These are phyloP conservation scores for Cardamine chenopodiifolia DNA, from an alignment of 345 rosid genomes.

Conservation along the genomic window DNA sequence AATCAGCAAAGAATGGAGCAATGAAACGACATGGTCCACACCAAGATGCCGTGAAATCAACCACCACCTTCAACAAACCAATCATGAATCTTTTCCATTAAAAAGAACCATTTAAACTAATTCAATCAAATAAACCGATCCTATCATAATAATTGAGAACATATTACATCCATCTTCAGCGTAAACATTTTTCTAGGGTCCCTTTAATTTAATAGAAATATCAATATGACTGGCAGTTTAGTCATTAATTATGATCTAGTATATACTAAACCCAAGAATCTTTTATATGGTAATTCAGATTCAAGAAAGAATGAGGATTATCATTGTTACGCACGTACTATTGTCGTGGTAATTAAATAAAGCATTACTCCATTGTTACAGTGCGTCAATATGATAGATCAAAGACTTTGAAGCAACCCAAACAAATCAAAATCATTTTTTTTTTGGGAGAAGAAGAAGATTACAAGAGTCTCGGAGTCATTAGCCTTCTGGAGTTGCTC, in stretches of 20 bases:
- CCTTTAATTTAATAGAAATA: conserved; percentile 2
- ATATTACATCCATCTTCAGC: neutral
- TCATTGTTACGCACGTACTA: neutral
- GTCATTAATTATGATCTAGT: conserved; percentile 2
- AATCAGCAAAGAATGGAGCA: conserved; percentile 66
- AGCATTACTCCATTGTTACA: neutral
- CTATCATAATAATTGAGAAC: neutral
- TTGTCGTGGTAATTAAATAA: neutral
- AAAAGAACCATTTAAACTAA: neutral
- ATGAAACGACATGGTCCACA: conserved; percentile 81
- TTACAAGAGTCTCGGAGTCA: conserved; percentile 73
- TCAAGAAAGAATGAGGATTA: neutral
- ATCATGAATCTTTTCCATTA: neutral
- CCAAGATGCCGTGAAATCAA: conserved; percentile 87
- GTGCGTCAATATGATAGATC: conserved; percentile 19
- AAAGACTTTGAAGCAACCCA: neutral
- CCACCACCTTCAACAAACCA: conserved; percentile 57
- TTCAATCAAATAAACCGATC: neutral
- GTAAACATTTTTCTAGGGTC: neutral
- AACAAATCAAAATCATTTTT: neutral
- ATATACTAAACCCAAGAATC: neutral
- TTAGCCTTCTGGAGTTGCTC: conserved; percentile 59
- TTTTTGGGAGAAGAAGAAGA: neutral
- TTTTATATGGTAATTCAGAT: neutral
- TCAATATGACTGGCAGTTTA: neutral